phyloP scores from a whole-genome alignment of 306 rosid genomes.

The Parietaria judaica region DNA sequence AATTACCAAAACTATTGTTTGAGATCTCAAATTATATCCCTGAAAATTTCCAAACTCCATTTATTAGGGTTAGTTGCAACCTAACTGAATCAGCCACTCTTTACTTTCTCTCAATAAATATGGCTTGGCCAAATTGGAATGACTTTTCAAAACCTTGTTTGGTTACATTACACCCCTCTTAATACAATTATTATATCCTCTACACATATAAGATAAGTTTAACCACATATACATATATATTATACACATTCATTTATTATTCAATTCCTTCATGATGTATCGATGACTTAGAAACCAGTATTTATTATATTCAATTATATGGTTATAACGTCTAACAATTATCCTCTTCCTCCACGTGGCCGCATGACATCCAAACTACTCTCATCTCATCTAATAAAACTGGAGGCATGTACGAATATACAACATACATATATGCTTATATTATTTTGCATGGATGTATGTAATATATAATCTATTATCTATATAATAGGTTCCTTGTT shows the following conservation, averaged over 20 bases:
- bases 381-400: neutral
- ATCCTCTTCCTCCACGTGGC: conserved; percentile 28
- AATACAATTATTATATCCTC: neutral
- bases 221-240: neutral
- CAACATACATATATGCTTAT: neutral
- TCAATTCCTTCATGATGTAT: conserved; percentile 16
- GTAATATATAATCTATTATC: no score
- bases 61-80: conserved; percentile 52
- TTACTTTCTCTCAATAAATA: conserved; percentile 51
- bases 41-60: conserved; percentile 32
- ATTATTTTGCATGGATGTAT: no score
- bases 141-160: conserved; percentile 22
- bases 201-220: conserved; percentile 1
- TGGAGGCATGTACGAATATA: neutral
- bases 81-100: conserved; percentile 45
- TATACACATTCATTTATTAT: no score
- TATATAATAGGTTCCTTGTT: no score
- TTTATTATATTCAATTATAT: no score
- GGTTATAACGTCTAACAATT: neutral
- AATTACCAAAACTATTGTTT: conserved; percentile 15
- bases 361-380: conserved; percentile 16
- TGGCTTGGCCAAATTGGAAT: conserved; percentile 14
- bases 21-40: conserved; percentile 13
- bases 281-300: no score
- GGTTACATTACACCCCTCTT: neutral